Evolutionary conservation across 441 rosid species (phyloP), one percentile per base, ranked within the genome.

Genomic region (Hura crepitans): DNA sequence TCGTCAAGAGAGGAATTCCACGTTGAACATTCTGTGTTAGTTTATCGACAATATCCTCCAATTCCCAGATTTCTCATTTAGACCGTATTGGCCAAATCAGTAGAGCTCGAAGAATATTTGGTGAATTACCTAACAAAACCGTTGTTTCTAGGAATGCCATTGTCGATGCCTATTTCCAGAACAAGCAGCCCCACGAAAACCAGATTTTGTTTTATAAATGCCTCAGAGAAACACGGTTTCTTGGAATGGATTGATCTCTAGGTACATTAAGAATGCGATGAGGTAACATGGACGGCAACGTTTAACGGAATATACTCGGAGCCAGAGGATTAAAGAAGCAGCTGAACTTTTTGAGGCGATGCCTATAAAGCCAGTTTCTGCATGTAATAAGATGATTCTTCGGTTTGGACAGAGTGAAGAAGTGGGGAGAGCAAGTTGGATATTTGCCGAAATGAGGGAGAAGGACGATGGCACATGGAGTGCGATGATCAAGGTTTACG

Each of bases 241-340:
- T 15, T 90, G 91, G 92, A 90, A 88, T 47, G 89, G 84, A 6
- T 80, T 90, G 75, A 61, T 87, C 70, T 82, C 92, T n/a, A 92
- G 96, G 72, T 90, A 87, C 45, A 49, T 83, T 0, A 88, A 80
- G 70, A 88, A 85, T 43, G 83, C 85, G 18, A 83, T 71, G 89
- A 87, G 77, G 86, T 84, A 67, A 79, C 90, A 0, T 87, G 92
- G 92, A 87, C 92, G 0, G 82, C 87, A 6, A 89, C 87, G 92
- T 74, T n/a, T 87, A 75, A 74, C 80, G 77, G 92, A 90, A 23
- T 89, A 89, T 80, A 85, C 82, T 2, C 73, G 76, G 51, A 69
- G 81, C 66, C 89, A 83, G 62, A 72, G 92, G 79, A 84, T 83
- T 66, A 68, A 81, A 53, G 94, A 85, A 15, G 92, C 94, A 60